Evolutionary conservation across 1,284 basidiomycete species (phyloP), one percentile per base, ranked within the genome.

Genomic region (Paramarasmius palmivorus): DNA sequence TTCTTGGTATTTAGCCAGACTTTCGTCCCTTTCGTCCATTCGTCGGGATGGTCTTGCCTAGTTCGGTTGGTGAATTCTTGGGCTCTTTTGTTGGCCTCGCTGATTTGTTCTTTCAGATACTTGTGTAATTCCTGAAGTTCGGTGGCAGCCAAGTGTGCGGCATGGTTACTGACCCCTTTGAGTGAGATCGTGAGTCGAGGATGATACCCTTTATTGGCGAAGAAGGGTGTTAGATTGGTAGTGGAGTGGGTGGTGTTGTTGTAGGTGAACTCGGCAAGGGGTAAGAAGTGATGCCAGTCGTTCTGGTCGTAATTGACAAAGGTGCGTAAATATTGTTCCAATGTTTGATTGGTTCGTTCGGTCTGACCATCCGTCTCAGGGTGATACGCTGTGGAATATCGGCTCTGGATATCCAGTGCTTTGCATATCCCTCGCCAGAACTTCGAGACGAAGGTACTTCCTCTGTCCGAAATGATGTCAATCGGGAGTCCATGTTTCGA

Each of bases 311-410:
- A 23, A 35, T 53, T 53, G 25, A 47, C 20, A 47, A 53, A 53
- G 29, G 47, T 45, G 22, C 51, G 41, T 48, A 53, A 26, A 17
- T 48, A 48, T 19, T 45, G 8, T 23, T 52, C 50, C 5, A 52
- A 22, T 15, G 9, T 14, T 25, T 38, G 22, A 20, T 52, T 53
- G 3, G 35, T 15, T 29, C 17, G 17, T 32, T 53, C 52, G 10
- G 52, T 53, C 29, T 53, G 52, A 9, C 50, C 50, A 34, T 51
- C 39, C 9, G 50, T 51, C 37, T 51, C n/a, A 20, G 50, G 49
- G 17, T 41, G 50, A 41, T 54, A 44, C 12, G 52, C 23, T 12
- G 52, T 48, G 2, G 54, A 52, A 2, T 41, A n/a, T 46, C 10
- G 15, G 15, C 20, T 15, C 3, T 29, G 3, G 15, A 48, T 52